Base-by-base conservation (phyloP, 768 basidiomycete genomes). In the Hygrophorus russula region DNA sequence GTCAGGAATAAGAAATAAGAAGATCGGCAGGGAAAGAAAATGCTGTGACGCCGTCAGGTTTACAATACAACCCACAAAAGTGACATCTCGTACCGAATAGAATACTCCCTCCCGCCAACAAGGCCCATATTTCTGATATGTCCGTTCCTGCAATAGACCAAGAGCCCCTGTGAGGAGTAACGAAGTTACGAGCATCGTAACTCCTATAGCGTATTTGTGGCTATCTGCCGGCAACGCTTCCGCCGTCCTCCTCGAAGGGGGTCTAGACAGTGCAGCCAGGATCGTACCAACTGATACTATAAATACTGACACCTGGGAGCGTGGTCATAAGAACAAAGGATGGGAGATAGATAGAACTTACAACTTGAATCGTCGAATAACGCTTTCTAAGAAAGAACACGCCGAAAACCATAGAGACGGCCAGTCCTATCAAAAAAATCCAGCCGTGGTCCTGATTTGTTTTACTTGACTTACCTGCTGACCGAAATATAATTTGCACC, bases 51-150 rank as follows among this genome's bases (percentile, higher is more conserved):
- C 15, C n/a, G 30, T 48, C 1, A 44, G 39, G 14, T 14, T 29
- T 7, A 9, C 33, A 41, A 19, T 13, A 31, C n/a, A 12, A 4
- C 14, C 6, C 42, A 34, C 7, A 27, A 10, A 31, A 39, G 28
- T 34, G 20, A 19, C 33, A 19, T 14, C 0, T 19, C 71, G 37
- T 55, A 89, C 87, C 27, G 80, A 84, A 57, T 90, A 92, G 55
- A 92, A 90, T 2, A 90, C 69, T 2, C 79, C 80, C 59, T 90
- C 89, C 52, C 72, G 76, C 89, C 89, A 92, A 49, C 71, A 76
- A 0, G 80, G 80, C 0, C 87, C 87, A 50, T 86, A 86, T 35
- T 61, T 68, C 42, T 59, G 67, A 57, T 84, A 92, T 6, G 85
- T 88, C 42, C 66, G 66, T 56, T 90, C 86, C 67, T 90, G 87